A percentile compares a stretch with the other conserved stretches of the same genome.
phyloP scores from a whole-genome alignment of 306 rosid genomes.

The Geum urbanum region DNA sequence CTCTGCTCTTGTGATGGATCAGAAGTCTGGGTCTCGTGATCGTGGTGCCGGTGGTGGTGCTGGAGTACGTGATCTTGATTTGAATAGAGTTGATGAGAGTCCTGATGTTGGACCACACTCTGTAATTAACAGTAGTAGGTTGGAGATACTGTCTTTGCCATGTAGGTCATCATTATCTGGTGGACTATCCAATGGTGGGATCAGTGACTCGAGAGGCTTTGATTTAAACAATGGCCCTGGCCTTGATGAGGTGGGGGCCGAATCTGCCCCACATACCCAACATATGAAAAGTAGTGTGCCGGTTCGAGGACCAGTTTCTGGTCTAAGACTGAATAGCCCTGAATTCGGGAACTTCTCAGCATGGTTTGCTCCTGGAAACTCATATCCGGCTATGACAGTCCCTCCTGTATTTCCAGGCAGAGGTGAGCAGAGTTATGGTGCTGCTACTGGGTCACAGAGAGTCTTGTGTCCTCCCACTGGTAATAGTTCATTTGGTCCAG shows the following conservation, averaged over 20 bases:
- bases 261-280: constrained; percentile 47
- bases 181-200: constrained; percentile 60
- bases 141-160: constrained; percentile 52
- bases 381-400: constrained; percentile 64
- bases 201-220: constrained; percentile 62
- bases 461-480: constrained; percentile 62
- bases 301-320: constrained; percentile 43
- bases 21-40: constrained; percentile 44
- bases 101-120: constrained; percentile 50
- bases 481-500: constrained; percentile 63
- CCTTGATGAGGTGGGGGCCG: constrained; percentile 64
- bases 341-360: constrained; percentile 74
- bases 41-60: constrained; percentile 42
- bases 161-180: constrained; percentile 49
- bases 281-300: constrained; percentile 48
- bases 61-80: constrained; percentile 85
- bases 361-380: constrained; percentile 71
- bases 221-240: constrained; percentile 94
- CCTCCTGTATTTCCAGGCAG: constrained; percentile 72
- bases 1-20: constrained; percentile 26
- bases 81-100: constrained; percentile 71
- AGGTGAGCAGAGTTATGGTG: constrained; percentile 73
- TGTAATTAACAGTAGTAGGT: constrained; percentile 32
- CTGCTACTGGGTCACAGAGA: constrained; percentile 64
- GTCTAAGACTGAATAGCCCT: constrained; percentile 50